Evolutionary conservation across 371 early-diverging fungal species (phyloP).

Genomic region (Rhizopus stolonifer): DNA sequence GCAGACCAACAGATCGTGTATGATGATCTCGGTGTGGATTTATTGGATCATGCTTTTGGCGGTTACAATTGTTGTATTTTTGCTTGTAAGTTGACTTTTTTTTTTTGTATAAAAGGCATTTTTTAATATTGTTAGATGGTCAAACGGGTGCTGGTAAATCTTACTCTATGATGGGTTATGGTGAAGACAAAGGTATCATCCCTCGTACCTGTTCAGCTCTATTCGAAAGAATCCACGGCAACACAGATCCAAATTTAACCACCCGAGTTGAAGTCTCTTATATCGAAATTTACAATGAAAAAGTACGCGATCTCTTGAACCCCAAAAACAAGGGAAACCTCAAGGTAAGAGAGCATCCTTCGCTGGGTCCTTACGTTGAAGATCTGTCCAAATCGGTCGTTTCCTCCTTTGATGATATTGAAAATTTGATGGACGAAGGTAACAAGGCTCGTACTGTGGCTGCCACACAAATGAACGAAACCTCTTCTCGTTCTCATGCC

Average conservation of each 20-base stretch:
- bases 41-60: slow-evolving; percentile 83
- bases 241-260: slow-evolving; percentile 46
- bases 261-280: slow-evolving; percentile 83
- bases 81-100: slow-evolving; percentile 59
- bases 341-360: slow-evolving; percentile 87
- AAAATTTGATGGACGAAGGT: slow-evolving; percentile 84
- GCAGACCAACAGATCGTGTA: slow-evolving; percentile 81
- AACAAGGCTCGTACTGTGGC: slow-evolving; percentile 91
- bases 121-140: slow-evolving; percentile 60
- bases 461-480: slow-evolving; percentile 95
- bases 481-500: slow-evolving; percentile 93
- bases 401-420: slow-evolving; percentile 73
- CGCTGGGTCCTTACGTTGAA: slow-evolving; percentile 90
- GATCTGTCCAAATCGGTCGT: slow-evolving; percentile 85
- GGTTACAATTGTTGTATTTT: slow-evolving; percentile 90
- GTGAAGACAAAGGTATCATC: slow-evolving; percentile 81
- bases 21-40: slow-evolving; percentile 70
- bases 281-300: slow-evolving; percentile 86
- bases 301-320: slow-evolving; percentile 88
- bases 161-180: slow-evolving; percentile 80
- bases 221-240: slow-evolving; percentile 63
- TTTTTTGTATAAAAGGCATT: neutral
- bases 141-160: slow-evolving; percentile 88
- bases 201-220: slow-evolving; percentile 80
- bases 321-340: slow-evolving; percentile 77